Base-by-base conservation (phyloP, 345 rosid genomes). In the Sisymbrium altissimum region DNA sequence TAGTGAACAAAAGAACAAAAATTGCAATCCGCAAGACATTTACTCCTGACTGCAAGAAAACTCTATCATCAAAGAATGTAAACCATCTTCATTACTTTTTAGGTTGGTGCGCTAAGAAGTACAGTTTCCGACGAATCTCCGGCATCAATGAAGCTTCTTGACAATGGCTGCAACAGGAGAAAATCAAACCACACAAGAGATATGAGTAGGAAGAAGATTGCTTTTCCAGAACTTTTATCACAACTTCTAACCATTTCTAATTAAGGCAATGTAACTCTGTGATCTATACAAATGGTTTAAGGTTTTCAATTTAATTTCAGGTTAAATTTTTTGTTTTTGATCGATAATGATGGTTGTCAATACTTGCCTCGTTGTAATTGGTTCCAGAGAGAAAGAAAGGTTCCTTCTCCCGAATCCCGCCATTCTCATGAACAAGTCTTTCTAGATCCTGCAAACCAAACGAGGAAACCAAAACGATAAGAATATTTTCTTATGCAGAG, bases 381-480 rank as follows among this genome's bases (percentile, higher is more conserved):
- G 78, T 74, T 71, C 80, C 71, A 15, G 81, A 71, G 38, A 93
- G 85, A 78, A 79, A 86, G 83, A 89, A 93, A 49, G 98, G 97
- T 79, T 87, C 98, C 71, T 86, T 87, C 82, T 91, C 97, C 35
- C 63, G 80, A 50, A 84, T 32, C 21, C 92, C 94, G 12, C 88
- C 87, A 74, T 84, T 85, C 65, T 77, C 90, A 63, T 77, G 73
- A 64, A 90, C 38, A 35, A 86, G 80, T 78, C 96, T 87, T 75
- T 89, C 91, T 81, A 91, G 69, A 82, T 89, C 96, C 97, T 93
- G 87, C 46, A 57, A 62, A 39, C 36, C 55, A 61, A 74, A 40
- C 15, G 19, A 64, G 60, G 59, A 52, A 68, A 49, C 17, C 39
- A 54, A 61, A 52, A n/a, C 3, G 17, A 17, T 70, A 41, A 64